Evolutionary conservation across 192 early-diverging fungal genomes (phyloP).

Genomic region (Powellomyces hirtus): DNA sequence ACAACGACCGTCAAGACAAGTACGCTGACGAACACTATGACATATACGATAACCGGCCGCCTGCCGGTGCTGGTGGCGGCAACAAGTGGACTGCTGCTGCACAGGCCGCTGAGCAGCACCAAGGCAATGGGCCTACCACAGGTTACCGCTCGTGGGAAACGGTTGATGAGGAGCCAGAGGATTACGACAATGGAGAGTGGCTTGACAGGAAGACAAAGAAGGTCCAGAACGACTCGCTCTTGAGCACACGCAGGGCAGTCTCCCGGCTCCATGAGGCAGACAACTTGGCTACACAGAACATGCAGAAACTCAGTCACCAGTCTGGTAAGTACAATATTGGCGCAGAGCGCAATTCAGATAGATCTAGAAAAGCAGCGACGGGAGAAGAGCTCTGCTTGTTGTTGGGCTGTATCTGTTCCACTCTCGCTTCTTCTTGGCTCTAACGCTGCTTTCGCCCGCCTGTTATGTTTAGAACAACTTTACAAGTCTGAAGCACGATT

Average conservation of each 20-base stretch:
- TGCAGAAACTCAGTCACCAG: conserved; percentile 41
- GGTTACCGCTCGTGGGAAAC: conserved; percentile 22
- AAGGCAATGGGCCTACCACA: conserved; percentile 7
- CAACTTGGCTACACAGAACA: conserved; percentile 21
- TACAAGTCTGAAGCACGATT: conserved; percentile 46
- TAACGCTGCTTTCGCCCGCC: neutral
- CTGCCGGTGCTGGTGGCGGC: neutral
- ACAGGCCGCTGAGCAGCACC: conserved; percentile 17
- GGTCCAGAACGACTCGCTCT: conserved; percentile 46
- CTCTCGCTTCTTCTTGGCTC: neutral
- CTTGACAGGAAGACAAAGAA: conserved; percentile 44
- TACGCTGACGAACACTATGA: no score
- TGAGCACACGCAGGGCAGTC: conserved; percentile 43
- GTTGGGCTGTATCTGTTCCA: neutral
- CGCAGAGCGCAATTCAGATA: no score
- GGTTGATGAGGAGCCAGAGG: conserved; percentile 31
- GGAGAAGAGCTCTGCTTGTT: no score
- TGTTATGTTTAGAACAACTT: conserved; percentile 41
- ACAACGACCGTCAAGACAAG: no score
- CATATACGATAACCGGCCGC: no score
- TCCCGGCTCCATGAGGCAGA: conserved; percentile 38
- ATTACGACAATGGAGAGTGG: conserved; percentile 38
- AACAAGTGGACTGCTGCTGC: conserved; percentile 27
- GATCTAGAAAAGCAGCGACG: no score
- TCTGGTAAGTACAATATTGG: conserved; percentile 34